Base-by-base conservation (phyloP, 2,329 filamentous ascomycete genomes). In the Hypoxylon sp. region DNA sequence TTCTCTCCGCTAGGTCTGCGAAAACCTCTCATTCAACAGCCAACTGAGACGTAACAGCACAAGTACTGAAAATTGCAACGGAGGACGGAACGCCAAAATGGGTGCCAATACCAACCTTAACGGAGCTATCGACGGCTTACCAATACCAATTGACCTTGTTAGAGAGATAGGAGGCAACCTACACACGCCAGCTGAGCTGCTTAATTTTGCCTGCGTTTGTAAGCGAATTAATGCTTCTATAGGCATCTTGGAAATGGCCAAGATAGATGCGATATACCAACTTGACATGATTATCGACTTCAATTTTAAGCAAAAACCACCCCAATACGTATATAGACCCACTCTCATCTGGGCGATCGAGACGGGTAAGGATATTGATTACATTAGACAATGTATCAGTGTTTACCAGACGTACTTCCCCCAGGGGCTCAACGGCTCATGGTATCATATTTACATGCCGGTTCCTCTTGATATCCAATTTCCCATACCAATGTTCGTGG, bases 71-170 rank as follows among this genome's bases (percentile, higher is more conserved):
- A 31, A 32, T 48, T n/a, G 10, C 11, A 29, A 42, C 37, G 5
- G 15, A n/a, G 37, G n/a, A n/a, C 8, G 21, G 19, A 19, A 7
- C 39, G 39, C 17, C 39, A 44, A 21, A n/a, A 57, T 47, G 42
- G n/a, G 6, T 15, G 13, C 35, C 37, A 1, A 27, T 3, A 44
- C 19, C 13, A 17, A 29, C n/a, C 13, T 6, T 10, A 15, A n/a
- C 24, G 24, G 15, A 15, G 32, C 21, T 27, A 11, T 63, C 29
- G 19, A 31, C 3, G 50, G 6, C 8, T 62, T 65, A 13, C 54
- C 62, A 21, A 6, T 65, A 13, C 54, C 62, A 21, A 6, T 24
- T 27, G 62, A 68, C 2, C 7, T 68, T 8, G 47, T 66, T 31
- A 48, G 24, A 44, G 24, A 55, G 13, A 52, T 68, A 44, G 62